These are phyloP conservation scores for Thielaviopsis musarum DNA, from an alignment of 2,329 filamentous ascomycete species.

Conservation along the genomic window DNA sequence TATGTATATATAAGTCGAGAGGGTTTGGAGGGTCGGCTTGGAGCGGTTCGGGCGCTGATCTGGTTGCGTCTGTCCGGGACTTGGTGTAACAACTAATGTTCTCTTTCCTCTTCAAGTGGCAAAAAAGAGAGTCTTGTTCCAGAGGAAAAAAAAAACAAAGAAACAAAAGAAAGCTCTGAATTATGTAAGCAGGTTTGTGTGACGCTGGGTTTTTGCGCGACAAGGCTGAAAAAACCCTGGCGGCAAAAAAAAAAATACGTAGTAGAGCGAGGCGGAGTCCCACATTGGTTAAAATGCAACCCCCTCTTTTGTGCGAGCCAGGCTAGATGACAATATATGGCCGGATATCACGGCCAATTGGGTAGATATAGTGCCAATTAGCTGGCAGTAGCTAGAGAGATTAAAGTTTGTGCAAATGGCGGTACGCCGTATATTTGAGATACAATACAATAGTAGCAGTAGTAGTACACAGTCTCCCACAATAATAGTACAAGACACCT, in stretches of 20 bases:
- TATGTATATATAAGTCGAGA: not conserved
- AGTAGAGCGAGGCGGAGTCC: not conserved
- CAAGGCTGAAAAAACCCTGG: not conserved
- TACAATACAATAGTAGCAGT: constrained; percentile 5
- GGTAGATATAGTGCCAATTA: not conserved
- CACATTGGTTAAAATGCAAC: constrained; percentile 6
- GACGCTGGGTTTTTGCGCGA: not conserved
- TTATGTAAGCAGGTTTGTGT: not conserved
- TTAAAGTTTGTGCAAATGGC: not conserved
- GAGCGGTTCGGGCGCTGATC: not conserved
- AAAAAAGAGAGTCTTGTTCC: no score
- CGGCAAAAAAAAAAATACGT: not conserved
- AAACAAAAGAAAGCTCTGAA: not conserved
- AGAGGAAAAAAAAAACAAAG: no score
- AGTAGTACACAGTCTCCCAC: constrained; percentile 13
- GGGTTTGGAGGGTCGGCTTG: not conserved
- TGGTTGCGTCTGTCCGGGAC: not conserved
- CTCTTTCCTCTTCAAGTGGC: no score
- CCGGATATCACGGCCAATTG: not conserved
- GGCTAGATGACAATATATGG: not conserved
- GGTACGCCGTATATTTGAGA: constrained; percentile 1
- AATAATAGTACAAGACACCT: constrained; percentile 18
- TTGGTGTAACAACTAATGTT: not conserved
- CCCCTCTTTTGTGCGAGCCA: not conserved
- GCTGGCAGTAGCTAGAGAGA: not conserved